phyloP scores from a whole-genome alignment of 495 filamentous ascomycete genomes.

The Aspergillus baeticus region DNA sequence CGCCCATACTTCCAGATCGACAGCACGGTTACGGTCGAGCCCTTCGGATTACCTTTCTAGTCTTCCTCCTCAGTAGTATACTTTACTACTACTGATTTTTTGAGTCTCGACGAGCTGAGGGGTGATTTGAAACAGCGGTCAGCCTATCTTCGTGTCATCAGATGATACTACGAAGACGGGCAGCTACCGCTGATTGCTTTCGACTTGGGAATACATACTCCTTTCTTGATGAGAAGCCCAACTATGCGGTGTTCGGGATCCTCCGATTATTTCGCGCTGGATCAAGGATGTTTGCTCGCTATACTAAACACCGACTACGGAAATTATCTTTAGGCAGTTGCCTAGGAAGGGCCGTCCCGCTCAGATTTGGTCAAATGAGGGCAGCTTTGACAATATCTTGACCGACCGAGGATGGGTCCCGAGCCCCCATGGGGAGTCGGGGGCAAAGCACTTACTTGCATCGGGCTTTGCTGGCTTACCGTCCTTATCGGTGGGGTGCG shows the following conservation, averaged over 20 bases:
- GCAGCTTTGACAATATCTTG: not conserved
- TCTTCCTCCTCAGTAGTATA: not conserved
- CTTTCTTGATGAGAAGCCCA: no score
- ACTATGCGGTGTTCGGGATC: no score
- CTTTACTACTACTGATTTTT: not conserved
- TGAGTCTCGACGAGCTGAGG: not conserved
- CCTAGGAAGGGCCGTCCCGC: no score
- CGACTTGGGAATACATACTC: no score
- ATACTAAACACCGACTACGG: no score
- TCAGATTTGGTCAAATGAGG: not conserved
- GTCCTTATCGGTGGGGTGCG: not conserved
- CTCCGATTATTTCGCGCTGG: no score
- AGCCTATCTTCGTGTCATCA: no score
- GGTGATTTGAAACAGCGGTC: no score
- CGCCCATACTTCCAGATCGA: constrained; percentile 7
- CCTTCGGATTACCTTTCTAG: not conserved
- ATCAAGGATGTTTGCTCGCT: no score
- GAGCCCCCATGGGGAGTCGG: not conserved
- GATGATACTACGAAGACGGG: no score
- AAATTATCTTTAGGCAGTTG: no score
- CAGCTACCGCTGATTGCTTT: no score
- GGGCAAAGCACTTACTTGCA: not conserved
- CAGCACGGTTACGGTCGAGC: constrained; percentile 8
- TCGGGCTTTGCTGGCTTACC: not conserved
- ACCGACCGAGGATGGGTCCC: not conserved